Evolutionary conservation across 2,329 filamentous ascomycete species (phyloP).

Genomic region (Aspergillus nomiae): DNA sequence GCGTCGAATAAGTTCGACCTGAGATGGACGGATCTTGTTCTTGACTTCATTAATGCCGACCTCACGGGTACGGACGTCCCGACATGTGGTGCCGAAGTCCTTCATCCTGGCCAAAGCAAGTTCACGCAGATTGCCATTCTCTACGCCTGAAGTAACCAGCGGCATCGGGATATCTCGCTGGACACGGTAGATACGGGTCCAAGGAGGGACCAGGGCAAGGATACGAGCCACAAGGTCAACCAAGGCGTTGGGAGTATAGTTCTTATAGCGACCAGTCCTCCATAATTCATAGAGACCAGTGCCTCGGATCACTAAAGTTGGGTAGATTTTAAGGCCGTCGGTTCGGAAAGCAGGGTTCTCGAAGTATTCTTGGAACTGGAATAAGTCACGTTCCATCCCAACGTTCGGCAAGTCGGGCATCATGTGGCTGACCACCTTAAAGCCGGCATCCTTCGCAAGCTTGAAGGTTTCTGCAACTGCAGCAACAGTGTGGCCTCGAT

Average conservation of each 20-base stretch:
- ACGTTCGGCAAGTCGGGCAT: constrained; percentile 99
- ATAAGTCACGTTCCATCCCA: constrained; percentile 95
- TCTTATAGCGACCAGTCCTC: constrained; percentile 95
- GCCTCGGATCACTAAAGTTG: constrained; percentile 92
- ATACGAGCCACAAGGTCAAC: constrained; percentile 97
- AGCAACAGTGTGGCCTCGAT: constrained; percentile 92
- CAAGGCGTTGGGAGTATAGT: constrained; percentile 95
- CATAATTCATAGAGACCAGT: constrained; percentile 97
- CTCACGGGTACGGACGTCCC: constrained; percentile 93
- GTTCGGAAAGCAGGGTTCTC: constrained; percentile 95
- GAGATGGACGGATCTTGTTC: constrained; percentile 94
- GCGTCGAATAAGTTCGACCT: constrained; percentile 90
- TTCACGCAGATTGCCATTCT: constrained; percentile 95
- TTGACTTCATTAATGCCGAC: constrained; percentile 99
- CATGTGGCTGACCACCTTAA: constrained; percentile 99
- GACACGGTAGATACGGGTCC: constrained; percentile 98
- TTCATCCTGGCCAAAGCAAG: constrained; percentile 97
- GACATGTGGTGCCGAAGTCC: constrained; percentile 95
- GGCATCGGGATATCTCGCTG: constrained; percentile 99
- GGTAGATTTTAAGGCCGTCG: constrained; percentile 96
- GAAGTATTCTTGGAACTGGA: constrained; percentile 97
- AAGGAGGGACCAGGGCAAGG: constrained; percentile 88
- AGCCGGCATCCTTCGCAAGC: constrained; percentile 95
- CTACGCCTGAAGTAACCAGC: constrained; percentile 94
- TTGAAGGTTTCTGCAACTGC: constrained; percentile 96